Evolutionary conservation across 441 rosid species (phyloP).

Genomic region (Corymbia calophylla): DNA sequence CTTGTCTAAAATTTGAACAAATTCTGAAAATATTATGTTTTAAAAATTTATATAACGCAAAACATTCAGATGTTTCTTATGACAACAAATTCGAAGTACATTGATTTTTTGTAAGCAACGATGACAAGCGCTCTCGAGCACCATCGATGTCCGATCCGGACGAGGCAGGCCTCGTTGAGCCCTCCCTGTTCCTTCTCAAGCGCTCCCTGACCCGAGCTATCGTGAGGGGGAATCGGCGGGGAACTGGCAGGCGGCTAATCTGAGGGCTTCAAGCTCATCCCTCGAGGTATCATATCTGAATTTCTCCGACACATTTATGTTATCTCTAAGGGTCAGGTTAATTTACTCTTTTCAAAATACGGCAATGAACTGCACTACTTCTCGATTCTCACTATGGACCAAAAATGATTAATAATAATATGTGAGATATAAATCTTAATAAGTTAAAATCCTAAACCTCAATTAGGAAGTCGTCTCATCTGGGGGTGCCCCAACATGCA

Average conservation of each 20-base stretch:
- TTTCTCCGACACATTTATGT: too few species aligned
- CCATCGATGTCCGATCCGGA: conserved; percentile 16
- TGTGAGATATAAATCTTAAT: too few species aligned
- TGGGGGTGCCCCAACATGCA: too few species aligned
- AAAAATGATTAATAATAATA: too few species aligned
- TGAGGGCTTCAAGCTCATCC: conserved; percentile 31
- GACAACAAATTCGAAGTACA: neutral
- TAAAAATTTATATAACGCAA: neutral
- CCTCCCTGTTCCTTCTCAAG: conserved; percentile 20
- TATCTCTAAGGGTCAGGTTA: too few species aligned
- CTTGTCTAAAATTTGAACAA: neutral
- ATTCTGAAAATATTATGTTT: neutral
- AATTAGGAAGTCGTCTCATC: too few species aligned
- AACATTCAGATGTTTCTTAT: neutral
- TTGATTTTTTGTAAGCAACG: neutral
- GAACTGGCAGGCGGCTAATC: conserved; percentile 44
- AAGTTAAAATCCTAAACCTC: too few species aligned
- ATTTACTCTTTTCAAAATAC: too few species aligned
- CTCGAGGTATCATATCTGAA: neutral
- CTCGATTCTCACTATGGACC: too few species aligned
- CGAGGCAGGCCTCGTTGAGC: conserved; percentile 10
- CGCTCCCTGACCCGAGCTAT: conserved; percentile 58
- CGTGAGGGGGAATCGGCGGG: conserved; percentile 31
- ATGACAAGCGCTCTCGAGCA: neutral
- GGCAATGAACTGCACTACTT: too few species aligned